These are phyloP conservation scores for Aspergillus udagawae DNA, from an alignment of 2,329 filamentous ascomycete genomes.

Conservation along the genomic window DNA sequence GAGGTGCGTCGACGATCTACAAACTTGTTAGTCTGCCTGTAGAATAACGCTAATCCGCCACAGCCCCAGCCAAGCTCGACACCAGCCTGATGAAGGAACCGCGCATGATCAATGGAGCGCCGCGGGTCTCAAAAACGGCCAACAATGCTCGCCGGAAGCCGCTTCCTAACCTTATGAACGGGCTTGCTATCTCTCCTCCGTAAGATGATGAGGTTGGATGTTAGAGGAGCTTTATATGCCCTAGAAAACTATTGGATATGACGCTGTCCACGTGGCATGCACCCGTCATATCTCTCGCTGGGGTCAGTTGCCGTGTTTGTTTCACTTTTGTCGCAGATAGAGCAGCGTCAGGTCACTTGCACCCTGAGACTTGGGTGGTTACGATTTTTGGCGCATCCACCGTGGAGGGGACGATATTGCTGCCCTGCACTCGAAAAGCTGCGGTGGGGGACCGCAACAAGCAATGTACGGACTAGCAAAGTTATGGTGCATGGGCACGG, in stretches of 20 bases:
- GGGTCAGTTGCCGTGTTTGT: not conserved
- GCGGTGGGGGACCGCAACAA: too few relatives aligned
- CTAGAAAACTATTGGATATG: not conserved
- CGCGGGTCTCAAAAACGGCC: constrained; percentile 50
- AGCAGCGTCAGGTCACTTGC: too few relatives aligned
- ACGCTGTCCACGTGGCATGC: not conserved
- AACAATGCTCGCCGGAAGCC: constrained; percentile 42
- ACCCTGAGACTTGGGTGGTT: not conserved
- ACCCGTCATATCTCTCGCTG: not conserved
- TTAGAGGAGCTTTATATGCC: not conserved
- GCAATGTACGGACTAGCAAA: too few relatives aligned
- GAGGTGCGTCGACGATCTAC: constrained; percentile 47
- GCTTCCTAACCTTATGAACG: constrained; percentile 41
- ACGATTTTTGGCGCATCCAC: not conserved
- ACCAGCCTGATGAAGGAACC: constrained; percentile 86
- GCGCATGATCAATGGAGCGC: constrained; percentile 82
- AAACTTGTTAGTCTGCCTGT: constrained; percentile 38
- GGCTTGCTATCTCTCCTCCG: constrained; percentile 34
- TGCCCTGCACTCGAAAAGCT: not conserved
- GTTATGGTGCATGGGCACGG: too few relatives aligned
- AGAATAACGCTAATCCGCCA: constrained; percentile 9
- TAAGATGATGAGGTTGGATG: constrained; percentile 3
- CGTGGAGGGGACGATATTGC: not conserved
- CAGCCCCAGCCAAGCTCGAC: constrained; percentile 79
- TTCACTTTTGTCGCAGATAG: not conserved